These are phyloP conservation scores for Parafenestella ontariensis DNA, from an alignment of 2,329 filamentous ascomycete species.

Conservation along the genomic window DNA sequence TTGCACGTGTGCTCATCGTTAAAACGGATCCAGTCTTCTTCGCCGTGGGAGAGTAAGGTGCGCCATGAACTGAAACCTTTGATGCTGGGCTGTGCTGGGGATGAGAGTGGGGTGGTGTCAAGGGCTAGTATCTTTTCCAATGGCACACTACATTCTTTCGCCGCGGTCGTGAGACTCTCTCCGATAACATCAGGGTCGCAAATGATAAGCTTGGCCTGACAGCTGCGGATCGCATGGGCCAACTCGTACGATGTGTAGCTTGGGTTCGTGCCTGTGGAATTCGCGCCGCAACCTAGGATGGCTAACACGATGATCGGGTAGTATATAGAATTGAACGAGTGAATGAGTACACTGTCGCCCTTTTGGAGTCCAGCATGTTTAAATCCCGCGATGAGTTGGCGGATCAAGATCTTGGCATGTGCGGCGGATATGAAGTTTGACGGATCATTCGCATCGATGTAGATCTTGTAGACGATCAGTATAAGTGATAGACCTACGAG, in stretches of 20 bases:
- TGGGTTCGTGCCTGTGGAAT: slow-evolving; percentile 51
- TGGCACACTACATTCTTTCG: slow-evolving; percentile 17
- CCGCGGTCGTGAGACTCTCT: slow-evolving; percentile 22
- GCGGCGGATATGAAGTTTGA: slow-evolving; percentile 55
- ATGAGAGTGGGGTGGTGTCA: slow-evolving; percentile 2
- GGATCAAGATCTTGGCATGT: slow-evolving; percentile 54
- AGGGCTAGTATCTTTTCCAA: slow-evolving; percentile 24
- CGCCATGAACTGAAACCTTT: slow-evolving; percentile 17
- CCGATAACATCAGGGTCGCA: slow-evolving; percentile 41
- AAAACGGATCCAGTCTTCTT: slow-evolving; percentile 25
- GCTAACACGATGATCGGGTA: slow-evolving; percentile 35
- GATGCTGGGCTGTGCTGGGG: neutral
- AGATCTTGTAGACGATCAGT: slow-evolving; percentile 50
- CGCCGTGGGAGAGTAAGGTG: slow-evolving; percentile 17
- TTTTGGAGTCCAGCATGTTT: slow-evolving; percentile 54
- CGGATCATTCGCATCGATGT: slow-evolving; percentile 57
- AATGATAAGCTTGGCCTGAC: slow-evolving; percentile 45
- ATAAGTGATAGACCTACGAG: neutral
- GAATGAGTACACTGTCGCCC: slow-evolving; percentile 60
- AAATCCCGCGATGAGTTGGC: slow-evolving; percentile 60
- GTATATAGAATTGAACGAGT: slow-evolving; percentile 62
- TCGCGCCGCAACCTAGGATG: slow-evolving; percentile 42
- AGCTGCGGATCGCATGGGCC: slow-evolving; percentile 43
- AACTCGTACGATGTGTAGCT: slow-evolving; percentile 47
- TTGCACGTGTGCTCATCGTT: slow-evolving; percentile 9